phyloP scores from a whole-genome alignment of 2,329 filamentous ascomycete genomes.

The Tolypocladium pustulatum region DNA sequence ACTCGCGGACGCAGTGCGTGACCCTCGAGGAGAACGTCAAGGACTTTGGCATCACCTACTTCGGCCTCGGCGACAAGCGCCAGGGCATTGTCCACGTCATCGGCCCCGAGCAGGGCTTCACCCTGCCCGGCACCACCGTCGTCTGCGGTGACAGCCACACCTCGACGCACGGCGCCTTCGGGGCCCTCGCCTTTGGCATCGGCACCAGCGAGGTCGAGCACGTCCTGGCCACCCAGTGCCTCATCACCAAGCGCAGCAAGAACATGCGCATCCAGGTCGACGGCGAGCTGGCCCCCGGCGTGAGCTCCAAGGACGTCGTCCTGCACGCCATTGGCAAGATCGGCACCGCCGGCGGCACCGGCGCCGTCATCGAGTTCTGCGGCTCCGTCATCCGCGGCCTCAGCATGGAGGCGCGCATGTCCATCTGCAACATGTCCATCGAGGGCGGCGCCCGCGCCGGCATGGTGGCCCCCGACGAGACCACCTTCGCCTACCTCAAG shows the following conservation, averaged over 20 bases:
- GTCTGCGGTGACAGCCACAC: slow-evolving; percentile 98
- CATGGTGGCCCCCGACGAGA: slow-evolving; percentile 93
- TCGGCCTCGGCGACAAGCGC: slow-evolving; percentile 89
- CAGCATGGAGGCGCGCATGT: slow-evolving; percentile 97
- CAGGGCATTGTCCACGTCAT: slow-evolving; percentile 99
- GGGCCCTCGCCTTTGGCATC: slow-evolving; percentile 89
- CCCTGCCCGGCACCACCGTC: slow-evolving; percentile 89
- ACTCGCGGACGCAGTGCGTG: slow-evolving; percentile 86
- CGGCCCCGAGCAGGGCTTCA: slow-evolving; percentile 97
- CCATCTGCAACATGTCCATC: slow-evolving; percentile 99
- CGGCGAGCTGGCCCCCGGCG: slow-evolving; percentile 78
- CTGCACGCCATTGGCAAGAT: slow-evolving; percentile 89
- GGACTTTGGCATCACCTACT: slow-evolving; percentile 93
- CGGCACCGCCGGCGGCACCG: slow-evolving; percentile 89
- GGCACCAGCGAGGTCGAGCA: slow-evolving; percentile 98
- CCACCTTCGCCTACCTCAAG: slow-evolving; percentile 91
- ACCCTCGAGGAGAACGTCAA: slow-evolving; percentile 97
- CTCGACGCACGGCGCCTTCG: slow-evolving; percentile 94
- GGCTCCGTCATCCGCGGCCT: slow-evolving; percentile 82
- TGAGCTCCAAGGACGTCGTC: slow-evolving; percentile 92
- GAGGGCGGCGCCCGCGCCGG: slow-evolving; percentile 91
- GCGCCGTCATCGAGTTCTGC: slow-evolving; percentile 93
- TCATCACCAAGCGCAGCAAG: slow-evolving; percentile 91
- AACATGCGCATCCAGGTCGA: slow-evolving; percentile 98
- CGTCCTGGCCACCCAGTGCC: slow-evolving; percentile 89